Base-by-base conservation (phyloP, 2,329 filamentous ascomycete species). In the Phaeoacremonium minimum region DNA sequence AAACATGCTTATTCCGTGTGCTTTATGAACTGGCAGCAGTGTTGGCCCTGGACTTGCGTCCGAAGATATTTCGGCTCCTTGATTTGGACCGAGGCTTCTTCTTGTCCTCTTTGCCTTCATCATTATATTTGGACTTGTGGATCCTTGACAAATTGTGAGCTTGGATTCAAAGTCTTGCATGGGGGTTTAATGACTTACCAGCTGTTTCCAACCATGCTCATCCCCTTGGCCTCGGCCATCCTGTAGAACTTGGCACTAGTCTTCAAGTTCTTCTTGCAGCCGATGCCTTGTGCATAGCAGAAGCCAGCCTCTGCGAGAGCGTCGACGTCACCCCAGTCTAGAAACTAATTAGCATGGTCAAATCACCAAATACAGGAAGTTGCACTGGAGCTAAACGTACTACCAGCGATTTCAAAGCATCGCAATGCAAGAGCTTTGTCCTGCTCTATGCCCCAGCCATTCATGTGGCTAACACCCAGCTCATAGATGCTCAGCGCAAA, bases 201-300 rank as follows among this genome's bases (percentile, higher is more conserved):
- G 70, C 89, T 96, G 59, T 97, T 97, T 37, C 93, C 93, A 38
- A 95, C 85, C 89, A 97, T 97, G 61, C 81, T 95, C 72, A 96
- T 90, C 6, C 93, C 93, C 63, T 93, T 93, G 16, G 84, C 81
- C 58, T 95, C 93, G 6, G 93, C 93, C 68, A 83, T 75, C 15
- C 93, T 83, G 59, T 97, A 97, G 52, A 93, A 88, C 43, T 80
- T 85, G 41, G 93, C 91, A 33, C 87, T 91, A 66, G 90, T 96
- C 69, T 89, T 96, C 56, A 96, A 69, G 56, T 97, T 87, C 64
- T 97, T 98, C 71, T 93, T 95, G 58, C 87, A 94, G 5, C 93
- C 93, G 36, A 95, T 71, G 7, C 90, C 93, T 57, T 97, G 83
- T 1, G 89, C 87, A 54, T 97, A 98, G 66, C 91, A 98, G 62